Conservation (phyloP, 805 yeast genomes). For the Cyberlindnera sargentensis region DNA sequence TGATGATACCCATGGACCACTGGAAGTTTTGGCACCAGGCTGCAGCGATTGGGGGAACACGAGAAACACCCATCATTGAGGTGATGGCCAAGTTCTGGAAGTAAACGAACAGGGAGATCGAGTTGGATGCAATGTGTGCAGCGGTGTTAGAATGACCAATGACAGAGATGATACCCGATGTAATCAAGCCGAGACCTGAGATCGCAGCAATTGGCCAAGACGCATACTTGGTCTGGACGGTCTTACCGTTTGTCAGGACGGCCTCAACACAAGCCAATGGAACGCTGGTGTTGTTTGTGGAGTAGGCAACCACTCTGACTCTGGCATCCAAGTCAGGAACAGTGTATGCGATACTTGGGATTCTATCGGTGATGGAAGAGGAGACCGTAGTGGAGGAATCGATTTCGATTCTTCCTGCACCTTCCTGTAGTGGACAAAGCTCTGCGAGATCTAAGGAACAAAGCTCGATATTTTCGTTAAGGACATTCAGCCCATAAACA, state of each 20-base stretch:
- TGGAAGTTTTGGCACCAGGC: slow-evolving; percentile 97
- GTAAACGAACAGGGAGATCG: slow-evolving; percentile 85
- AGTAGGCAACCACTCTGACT: slow-evolving; percentile 65
- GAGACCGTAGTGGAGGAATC: slow-evolving; percentile 40
- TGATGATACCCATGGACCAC: slow-evolving; percentile 93
- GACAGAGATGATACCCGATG: slow-evolving; percentile 82
- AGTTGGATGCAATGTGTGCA: slow-evolving; percentile 95
- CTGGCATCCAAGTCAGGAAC: slow-evolving; percentile 94
- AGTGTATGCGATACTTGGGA: slow-evolving; percentile 83
- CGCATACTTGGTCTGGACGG: slow-evolving; percentile 88
- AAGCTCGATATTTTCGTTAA: slow-evolving; percentile 48
- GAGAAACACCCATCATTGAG: slow-evolving; percentile 90
- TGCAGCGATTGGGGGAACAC: slow-evolving; percentile 93
- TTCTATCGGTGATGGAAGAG: slow-evolving; percentile 34
- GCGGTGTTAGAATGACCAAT: slow-evolving; percentile 90
- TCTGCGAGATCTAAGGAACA: slow-evolving; percentile 54
- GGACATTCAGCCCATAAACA: slow-evolving; percentile 72
- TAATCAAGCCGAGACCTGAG: slow-evolving; percentile 78
- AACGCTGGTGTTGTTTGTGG: slow-evolving; percentile 35
- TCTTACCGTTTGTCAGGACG: slow-evolving; percentile 74
- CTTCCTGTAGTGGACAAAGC: slow-evolving; percentile 81
- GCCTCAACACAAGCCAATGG: slow-evolving; percentile 93
- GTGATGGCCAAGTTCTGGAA: slow-evolving; percentile 91
- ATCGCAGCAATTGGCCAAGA: slow-evolving; percentile 95
- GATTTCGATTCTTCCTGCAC: slow-evolving; percentile 82